These are phyloP conservation scores for Acer campestre DNA, from an alignment of 345 rosid genomes.

Conservation along the genomic window DNA sequence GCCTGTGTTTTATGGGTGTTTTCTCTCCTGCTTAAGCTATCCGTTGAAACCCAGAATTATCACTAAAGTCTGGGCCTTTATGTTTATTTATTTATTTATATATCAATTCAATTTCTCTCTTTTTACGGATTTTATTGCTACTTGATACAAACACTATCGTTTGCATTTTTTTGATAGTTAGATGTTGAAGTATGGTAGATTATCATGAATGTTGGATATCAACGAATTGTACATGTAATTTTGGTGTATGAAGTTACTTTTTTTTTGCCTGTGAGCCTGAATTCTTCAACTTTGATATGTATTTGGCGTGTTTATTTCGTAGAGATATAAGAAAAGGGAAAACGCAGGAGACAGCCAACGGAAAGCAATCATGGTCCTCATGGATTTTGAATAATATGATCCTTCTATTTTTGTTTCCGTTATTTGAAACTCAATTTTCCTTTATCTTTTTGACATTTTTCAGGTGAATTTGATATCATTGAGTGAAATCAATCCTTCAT, in stretches of 20 bases:
- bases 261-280: not conserved
- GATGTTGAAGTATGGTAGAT: not conserved
- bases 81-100: not conserved
- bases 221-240: not conserved
- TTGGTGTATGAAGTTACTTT: not conserved
- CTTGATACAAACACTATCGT: not conserved
- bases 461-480: constrained; percentile 46
- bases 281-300: not conserved
- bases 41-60: too few species aligned
- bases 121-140: not conserved
- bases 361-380: not conserved
- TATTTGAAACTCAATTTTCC: constrained; percentile 2
- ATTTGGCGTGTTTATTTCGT: not conserved
- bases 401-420: not conserved
- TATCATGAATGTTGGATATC: not conserved
- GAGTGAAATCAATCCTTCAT: constrained; percentile 22
- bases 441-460: constrained; percentile 8
- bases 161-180: not conserved
- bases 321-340: not conserved
- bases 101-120: too few species aligned
- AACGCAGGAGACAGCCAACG: not conserved
- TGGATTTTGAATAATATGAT: not conserved
- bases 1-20: not conserved
- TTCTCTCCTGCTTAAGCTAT: not conserved
- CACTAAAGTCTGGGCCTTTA: not conserved